Percentiles rank a stretch among this genome's conserved stretches.
These are phyloP conservation scores for Leccinum pellstonianum DNA, from an alignment of 768 basidiomycete species.

Conservation along the genomic window DNA sequence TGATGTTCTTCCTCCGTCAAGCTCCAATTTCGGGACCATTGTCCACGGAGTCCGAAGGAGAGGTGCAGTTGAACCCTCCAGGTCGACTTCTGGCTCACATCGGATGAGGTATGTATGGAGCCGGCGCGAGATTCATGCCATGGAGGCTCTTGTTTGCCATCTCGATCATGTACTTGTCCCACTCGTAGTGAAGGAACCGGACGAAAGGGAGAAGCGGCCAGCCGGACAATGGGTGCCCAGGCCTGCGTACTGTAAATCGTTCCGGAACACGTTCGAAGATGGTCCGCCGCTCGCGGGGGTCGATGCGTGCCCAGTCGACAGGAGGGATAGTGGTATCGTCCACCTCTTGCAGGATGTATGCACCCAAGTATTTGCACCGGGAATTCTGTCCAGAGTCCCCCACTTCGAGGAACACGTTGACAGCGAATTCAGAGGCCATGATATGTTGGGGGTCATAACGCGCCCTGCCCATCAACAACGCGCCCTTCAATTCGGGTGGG, in stretches of 20 bases:
- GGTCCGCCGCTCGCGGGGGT: slow-evolving; percentile 4
- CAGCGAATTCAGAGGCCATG: slow-evolving; percentile 20
- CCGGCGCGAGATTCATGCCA: not conserved
- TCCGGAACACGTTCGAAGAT: slow-evolving; percentile 6
- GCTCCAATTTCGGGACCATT: too few species aligned
- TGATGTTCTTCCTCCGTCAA: too few species aligned
- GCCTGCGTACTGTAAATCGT: not conserved
- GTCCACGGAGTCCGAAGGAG: too few species aligned
- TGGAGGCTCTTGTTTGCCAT: slow-evolving; percentile 6
- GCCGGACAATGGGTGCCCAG: not conserved
- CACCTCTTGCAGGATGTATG: slow-evolving; percentile 18
- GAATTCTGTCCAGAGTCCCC: not conserved
- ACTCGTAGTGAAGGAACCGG: slow-evolving; percentile 19
- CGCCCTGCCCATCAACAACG: slow-evolving; percentile 2
- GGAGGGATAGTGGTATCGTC: not conserved
- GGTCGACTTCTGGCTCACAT: not conserved
- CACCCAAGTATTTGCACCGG: slow-evolving; percentile 25
- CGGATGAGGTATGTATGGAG: not conserved
- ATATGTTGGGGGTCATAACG: slow-evolving; percentile 17
- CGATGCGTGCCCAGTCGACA: slow-evolving; percentile 8
- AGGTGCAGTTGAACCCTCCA: too few species aligned
- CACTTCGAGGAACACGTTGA: slow-evolving; percentile 26
- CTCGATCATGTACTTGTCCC: slow-evolving; percentile 19
- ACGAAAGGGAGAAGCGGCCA: slow-evolving; percentile 12
- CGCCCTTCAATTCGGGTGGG: too few species aligned